A percentile compares a stretch with the other conserved stretches of the same genome.
These are phyloP conservation scores for Rhytidhysteron rufulum DNA, from an alignment of 2,329 filamentous ascomycete genomes.

Conservation along the genomic window DNA sequence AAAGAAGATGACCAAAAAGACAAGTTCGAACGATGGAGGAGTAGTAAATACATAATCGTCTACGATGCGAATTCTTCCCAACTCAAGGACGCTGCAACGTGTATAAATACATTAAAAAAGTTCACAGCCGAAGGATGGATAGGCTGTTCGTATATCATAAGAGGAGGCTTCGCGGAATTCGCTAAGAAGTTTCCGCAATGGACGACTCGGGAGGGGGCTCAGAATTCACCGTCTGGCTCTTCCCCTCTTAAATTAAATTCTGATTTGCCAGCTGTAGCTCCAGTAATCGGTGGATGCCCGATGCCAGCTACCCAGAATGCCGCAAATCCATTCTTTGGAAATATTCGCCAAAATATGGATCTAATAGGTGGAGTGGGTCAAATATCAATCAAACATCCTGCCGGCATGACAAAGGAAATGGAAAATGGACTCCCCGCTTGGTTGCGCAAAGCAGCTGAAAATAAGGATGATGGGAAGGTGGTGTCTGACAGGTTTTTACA, in stretches of 20 bases:
- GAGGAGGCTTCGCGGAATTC: conserved; percentile 78
- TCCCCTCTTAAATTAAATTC: conserved; percentile 21
- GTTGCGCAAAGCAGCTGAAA: conserved; percentile 66
- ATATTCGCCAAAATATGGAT: conserved; percentile 96
- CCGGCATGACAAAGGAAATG: conserved; percentile 45
- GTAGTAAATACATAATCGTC: conserved; percentile 73
- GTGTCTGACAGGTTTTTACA: conserved; percentile 79
- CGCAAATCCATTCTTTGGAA: conserved; percentile 87
- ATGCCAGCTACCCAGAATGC: conserved; percentile 68
- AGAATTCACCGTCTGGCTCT: conserved; percentile 17
- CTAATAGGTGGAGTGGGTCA: conserved; percentile 90
- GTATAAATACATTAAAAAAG: conserved; percentile 88
- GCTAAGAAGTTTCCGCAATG: conserved; percentile 61
- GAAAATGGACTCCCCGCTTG: conserved; percentile 65
- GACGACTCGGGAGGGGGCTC: conserved; percentile 49
- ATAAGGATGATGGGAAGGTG: conserved; percentile 68
- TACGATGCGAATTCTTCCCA: conserved; percentile 78
- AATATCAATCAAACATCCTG: conserved; percentile 58
- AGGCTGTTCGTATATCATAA: conserved; percentile 70
- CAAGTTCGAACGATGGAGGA: conserved; percentile 73
- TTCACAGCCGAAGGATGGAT: conserved; percentile 80
- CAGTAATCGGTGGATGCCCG: conserved; percentile 84
- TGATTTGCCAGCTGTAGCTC: conserved; percentile 54
- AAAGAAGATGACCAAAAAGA: conserved; percentile 65
- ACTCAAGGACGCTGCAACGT: conserved; percentile 73